Base-by-base conservation (phyloP, 345 rosid genomes). In the Punica granatum region DNA sequence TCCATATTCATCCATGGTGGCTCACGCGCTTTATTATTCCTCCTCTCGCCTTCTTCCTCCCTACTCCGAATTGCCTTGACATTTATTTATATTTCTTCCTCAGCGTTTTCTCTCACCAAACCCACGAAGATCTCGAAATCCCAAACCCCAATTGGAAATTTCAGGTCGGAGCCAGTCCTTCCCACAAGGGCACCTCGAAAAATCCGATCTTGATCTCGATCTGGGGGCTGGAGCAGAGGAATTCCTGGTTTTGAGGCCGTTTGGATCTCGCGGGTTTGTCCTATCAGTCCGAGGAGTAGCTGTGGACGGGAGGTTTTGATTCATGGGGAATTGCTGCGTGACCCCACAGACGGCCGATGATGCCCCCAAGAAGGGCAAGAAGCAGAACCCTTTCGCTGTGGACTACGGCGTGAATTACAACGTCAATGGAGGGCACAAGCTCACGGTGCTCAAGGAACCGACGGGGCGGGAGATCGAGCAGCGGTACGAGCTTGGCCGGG, bases 241-340 rank as follows among this genome's bases (percentile, higher is more conserved):
- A 25, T 39, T 18, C 31, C 66, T 19, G 49, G 48, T 36, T 39
- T 39, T 37, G 46, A 34, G 44, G 58, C 58, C 26, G 58, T 51
- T 23, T n/a, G 61, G 61, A 56, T 56, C 61, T 26, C 11, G 61
- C 6, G 18, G 34, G 11, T 56, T 26, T 33, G 31, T 56, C 34
- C 18, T 33, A 28, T 28, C 33, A 54, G 46, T 36, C 46, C 31
- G 42, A 28, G 35, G 25, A 48, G 23, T 12, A 49, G 18, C 39
- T 31, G 7, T 32, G 44, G 61, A 21, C 35, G 43, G 28, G 42
- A 46, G 69, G 16, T 53, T 31, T 70, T 60, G 42, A 68, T 68
- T 35, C 67, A 93, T 94, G 99, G 97, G 99, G 43, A 91, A 94
- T 82, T 94, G 99, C 69, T 94, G 99, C 67, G 88, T 48, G 48